Conservation (phyloP, 805 yeast genomes). For the Kodamaea neixiangensis region DNA sequence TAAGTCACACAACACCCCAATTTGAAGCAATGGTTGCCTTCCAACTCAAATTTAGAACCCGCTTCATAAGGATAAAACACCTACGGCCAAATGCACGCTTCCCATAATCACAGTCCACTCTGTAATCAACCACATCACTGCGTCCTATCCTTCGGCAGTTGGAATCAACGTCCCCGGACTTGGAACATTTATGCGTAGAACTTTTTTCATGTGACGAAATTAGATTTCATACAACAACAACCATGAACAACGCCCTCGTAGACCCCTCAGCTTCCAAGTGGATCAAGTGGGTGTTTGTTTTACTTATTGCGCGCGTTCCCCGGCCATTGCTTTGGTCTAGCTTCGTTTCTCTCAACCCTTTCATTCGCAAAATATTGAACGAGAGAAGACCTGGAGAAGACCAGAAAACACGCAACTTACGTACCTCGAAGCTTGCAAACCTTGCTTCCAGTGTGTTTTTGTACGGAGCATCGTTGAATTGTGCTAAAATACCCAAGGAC, state of each 20-base stretch:
- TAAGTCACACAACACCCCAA: too few relatives aligned
- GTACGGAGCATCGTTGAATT: conserved; percentile 28
- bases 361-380: conserved; percentile 14
- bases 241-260: conserved; percentile 4
- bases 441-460: conserved; percentile 23
- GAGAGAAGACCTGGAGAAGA: conserved; percentile 2
- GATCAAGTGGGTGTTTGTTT: conserved; percentile 29
- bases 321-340: conserved; percentile 31
- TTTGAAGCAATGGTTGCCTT: too few relatives aligned
- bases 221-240: neutral
- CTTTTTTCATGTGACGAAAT: conserved; percentile 2
- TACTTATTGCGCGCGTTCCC: conserved; percentile 25
- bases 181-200: neutral
- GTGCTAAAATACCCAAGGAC: conserved; percentile 36
- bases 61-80: too few relatives aligned
- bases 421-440: conserved; percentile 26
- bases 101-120: too few relatives aligned
- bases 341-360: conserved; percentile 36
- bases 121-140: neutral
- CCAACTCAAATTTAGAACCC: too few relatives aligned
- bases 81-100: too few relatives aligned
- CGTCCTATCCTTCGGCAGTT: neutral
- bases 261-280: conserved; percentile 23
- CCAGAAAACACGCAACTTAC: conserved; percentile 15
- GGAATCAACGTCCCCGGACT: neutral